Conservation (phyloP, 805 yeast species). For the Clavispora fructus region DNA sequence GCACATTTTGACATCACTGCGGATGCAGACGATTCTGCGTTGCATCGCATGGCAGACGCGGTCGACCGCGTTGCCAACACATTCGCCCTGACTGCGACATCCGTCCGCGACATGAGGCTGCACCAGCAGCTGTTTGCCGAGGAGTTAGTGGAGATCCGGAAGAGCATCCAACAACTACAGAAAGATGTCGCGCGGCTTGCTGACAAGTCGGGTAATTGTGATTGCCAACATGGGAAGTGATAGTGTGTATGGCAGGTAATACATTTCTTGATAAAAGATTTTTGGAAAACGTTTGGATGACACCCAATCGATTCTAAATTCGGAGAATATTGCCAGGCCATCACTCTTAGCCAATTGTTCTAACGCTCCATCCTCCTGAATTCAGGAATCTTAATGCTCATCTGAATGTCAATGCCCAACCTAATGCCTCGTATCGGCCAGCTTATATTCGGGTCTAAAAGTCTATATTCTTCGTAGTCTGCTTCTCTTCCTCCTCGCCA, state of each 20-base stretch:
- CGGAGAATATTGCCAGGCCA: too few relatives aligned
- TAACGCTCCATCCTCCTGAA: too few relatives aligned
- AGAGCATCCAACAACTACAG: slow-evolving; percentile 6
- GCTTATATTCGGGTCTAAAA: slow-evolving; percentile 14
- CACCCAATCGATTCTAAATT: too few relatives aligned
- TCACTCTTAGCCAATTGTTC: too few relatives aligned
- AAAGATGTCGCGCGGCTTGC: neutral
- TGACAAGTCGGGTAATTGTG: neutral
- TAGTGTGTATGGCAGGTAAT: neutral
- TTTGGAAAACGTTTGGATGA: too few relatives aligned
- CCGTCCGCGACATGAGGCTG: slow-evolving; percentile 6
- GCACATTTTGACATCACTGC: slow-evolving; percentile 4
- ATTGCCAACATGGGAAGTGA: neutral
- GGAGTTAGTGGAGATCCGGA: slow-evolving; percentile 5
- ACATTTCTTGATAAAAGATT: neutral
- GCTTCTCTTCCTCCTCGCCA: slow-evolving; percentile 39
- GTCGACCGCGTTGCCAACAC: slow-evolving; percentile 5
- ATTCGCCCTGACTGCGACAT: slow-evolving; percentile 4
- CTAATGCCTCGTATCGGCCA: too few relatives aligned
- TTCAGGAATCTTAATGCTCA: too few relatives aligned
- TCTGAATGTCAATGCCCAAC: too few relatives aligned
- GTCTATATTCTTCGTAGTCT: slow-evolving; percentile 33
- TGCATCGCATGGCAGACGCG: neutral
- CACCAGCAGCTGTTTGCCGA: slow-evolving; percentile 6
- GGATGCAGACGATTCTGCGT: neutral